Base-by-base conservation (phyloP, 768 basidiomycete species). In the Panellus pusillus region DNA sequence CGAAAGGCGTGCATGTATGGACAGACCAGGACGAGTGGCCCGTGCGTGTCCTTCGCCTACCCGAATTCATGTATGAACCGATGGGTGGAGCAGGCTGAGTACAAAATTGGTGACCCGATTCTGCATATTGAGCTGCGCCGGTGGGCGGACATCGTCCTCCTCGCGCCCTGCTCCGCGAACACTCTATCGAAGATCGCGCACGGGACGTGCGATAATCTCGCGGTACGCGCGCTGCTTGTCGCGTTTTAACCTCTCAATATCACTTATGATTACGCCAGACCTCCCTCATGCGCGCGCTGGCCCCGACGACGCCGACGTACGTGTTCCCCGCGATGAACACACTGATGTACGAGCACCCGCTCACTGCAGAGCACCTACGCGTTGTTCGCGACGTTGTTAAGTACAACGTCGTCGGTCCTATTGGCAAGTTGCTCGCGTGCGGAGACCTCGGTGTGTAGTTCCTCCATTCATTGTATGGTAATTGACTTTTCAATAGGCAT, bases 281-380 rank as follows among this genome's bases (percentile, higher is more conserved):
- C 11, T 88, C 93, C 13, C 78, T 97, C 4, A 79, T 97, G 55
- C 84, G 93, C 18, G 95, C 93, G 0, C 74, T 96, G 0, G 77
- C 89, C 3, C 91, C 94, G 0, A 77, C 81, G 6, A 97, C 92
- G 0, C 89, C 90, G 7, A 93, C 92, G 7, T 93, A 88, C 64
- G 70, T 98, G 35, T 98, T 95, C 65, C 96, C 96, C 1, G 97
- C 96, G 0, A 99, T 98, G 96, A 99, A 99, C 69, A 98, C 97
- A 3, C 76, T 92, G 60, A 99, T 99, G 96, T 98, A 91, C 65
- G 84, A 90, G 54, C 95, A 98, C 66, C 93, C 93, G 17, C 77
- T 98, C 40, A 98, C 95, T 0, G 80, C 82, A 1, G 82, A 89
- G 58, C 97, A 99, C 65, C 70, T 98, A 39, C 79, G 83, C 19